Conservation (phyloP, 106 monocot genomes). For the Chionographis japonica region DNA sequence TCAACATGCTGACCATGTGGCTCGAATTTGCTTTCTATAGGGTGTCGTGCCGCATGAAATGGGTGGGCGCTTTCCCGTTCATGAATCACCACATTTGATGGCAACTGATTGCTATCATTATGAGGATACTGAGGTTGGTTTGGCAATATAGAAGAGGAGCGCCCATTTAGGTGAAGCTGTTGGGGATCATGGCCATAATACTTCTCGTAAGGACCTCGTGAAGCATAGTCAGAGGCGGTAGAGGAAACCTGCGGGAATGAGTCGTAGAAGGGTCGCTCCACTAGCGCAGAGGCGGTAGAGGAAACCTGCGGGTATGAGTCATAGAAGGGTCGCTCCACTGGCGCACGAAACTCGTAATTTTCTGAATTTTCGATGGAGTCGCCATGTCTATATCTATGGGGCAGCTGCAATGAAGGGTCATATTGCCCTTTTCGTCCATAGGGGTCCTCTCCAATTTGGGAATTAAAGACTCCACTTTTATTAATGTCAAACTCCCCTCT, state of each 20-base stretch:
- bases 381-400: neutral
- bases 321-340: neutral
- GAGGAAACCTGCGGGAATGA: neutral
- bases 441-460: neutral
- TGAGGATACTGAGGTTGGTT: constrained; percentile 19
- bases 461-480: neutral
- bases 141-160: constrained; percentile 9
- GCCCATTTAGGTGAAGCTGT: constrained; percentile 9
- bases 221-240: neutral
- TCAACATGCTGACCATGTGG: constrained; percentile 6
- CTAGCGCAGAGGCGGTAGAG: neutral
- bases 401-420: neutral
- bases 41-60: neutral
- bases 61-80: neutral
- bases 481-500: constrained; percentile 5
- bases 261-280: neutral
- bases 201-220: neutral
- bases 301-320: neutral
- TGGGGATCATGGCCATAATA: constrained; percentile 10
- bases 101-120: neutral
- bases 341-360: neutral
- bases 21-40: constrained; percentile 5
- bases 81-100: neutral
- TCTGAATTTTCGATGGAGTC: neutral
- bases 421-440: neutral